A percentile compares a stretch with the other conserved stretches of the same genome.
Evolutionary conservation across 2,329 filamentous ascomycete genomes (phyloP).

Genomic region (Curvularia eragrostidis): DNA sequence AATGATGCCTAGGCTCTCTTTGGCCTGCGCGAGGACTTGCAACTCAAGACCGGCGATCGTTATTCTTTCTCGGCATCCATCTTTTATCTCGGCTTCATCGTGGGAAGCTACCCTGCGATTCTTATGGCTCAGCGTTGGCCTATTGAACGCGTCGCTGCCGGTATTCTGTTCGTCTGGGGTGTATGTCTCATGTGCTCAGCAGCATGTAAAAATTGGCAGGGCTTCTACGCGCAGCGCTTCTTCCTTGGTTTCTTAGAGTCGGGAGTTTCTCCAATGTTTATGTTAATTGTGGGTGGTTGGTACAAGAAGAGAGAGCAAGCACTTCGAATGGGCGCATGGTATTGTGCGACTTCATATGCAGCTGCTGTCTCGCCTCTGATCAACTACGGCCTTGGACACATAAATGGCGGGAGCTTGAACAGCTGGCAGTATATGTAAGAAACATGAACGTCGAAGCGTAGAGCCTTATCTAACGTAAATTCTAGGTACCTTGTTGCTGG

Average conservation of each 20-base stretch:
- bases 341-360: not conserved
- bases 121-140: not conserved
- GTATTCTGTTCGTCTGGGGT: not conserved
- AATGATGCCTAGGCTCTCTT: not conserved
- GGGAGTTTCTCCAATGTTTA: not conserved
- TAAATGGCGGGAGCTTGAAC: not conserved
- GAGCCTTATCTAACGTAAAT: not conserved
- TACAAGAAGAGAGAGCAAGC: conserved; percentile 1
- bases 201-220: not conserved
- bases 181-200: not conserved
- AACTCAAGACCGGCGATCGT: not conserved
- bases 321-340: not conserved
- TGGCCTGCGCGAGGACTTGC: not conserved
- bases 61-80: not conserved
- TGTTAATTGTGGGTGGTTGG: not conserved
- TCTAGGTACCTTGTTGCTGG: not conserved
- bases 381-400: not conserved
- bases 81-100: not conserved
- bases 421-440: not conserved
- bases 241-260: not conserved
- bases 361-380: not conserved
- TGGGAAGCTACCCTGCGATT: not conserved
- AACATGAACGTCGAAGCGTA: rapidly evolving
- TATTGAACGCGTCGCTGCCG: not conserved
- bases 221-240: not conserved